Evolutionary conservation across 768 basidiomycete genomes (phyloP), one percentile per base, ranked within the genome.

Genomic region (Hortiboletus flavorubellus): DNA sequence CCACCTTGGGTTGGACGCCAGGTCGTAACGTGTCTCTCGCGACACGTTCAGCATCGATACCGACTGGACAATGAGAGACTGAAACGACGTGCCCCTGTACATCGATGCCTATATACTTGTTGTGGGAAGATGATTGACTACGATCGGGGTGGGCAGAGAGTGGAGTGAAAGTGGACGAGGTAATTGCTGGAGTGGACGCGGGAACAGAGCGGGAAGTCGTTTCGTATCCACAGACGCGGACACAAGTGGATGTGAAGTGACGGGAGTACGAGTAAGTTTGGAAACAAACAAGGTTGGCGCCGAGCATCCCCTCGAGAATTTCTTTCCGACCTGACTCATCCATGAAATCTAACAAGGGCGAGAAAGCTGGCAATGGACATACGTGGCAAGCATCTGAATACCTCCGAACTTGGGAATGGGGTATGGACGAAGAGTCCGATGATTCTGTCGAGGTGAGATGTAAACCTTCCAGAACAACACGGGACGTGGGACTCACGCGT

Each of bases 381-480:
- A 90, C 92, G 84, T 2, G 94, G 93, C 40, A 97, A 75, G 71
- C 91, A 96, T 52, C 95, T 79, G 79, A 98, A 99, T 60, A 98
- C 89, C 67, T 99, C 96, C 58, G 89, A 91, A 68, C 87, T 91
- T 5, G 96, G 96, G 86, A 98, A 98, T 12, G 96, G 95, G 1
- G 96, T 98, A 74, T 99, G 96, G 43, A 98, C 89, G 73, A 98
- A 99, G 57, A 99, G 82, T 4, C 95, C 96, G 40, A 96, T 77
- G 56, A 86, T 82, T 16, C 68, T 69, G 44, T 11, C 46, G 30
- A 23, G 29, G 30, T n/a, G 6, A 41, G 29, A 35, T n/a, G n/a
- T 16, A 9, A n/a, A 30, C 1, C 0, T 16, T 65, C 6, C 4
- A 21, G 1, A 2, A 46, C 11, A 33, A 2, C 3, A 26, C 14